Evolutionary conservation across 768 basidiomycete species (phyloP).

Genomic region (Kondoa subrosea): DNA sequence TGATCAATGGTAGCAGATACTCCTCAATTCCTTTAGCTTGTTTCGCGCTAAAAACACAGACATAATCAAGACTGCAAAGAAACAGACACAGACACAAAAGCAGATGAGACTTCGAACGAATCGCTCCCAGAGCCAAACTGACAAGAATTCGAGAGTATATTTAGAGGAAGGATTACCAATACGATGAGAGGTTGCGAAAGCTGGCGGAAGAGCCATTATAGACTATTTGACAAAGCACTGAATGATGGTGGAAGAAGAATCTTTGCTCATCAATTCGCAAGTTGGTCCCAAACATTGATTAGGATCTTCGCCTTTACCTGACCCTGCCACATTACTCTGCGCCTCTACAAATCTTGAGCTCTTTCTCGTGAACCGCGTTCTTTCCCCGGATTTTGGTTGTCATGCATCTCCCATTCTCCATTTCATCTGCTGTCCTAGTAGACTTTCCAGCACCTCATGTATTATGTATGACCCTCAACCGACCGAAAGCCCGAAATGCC

Average conservation of each 20-base stretch:
- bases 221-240: no score
- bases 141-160: background rate
- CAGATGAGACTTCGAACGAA: background rate
- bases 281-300: no score
- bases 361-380: background rate
- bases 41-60: slow-evolving; percentile 3
- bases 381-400: background rate
- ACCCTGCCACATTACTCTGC: no score
- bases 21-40: background rate
- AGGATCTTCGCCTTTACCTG: no score
- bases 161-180: background rate
- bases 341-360: no score
- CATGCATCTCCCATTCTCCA: background rate
- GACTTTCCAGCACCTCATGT: slow-evolving; percentile 15
- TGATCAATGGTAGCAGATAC: background rate
- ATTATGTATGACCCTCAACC: slow-evolving; percentile 44
- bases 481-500: slow-evolving; percentile 56
- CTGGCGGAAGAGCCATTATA: background rate
- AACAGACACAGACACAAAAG: background rate
- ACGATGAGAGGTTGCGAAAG: background rate
- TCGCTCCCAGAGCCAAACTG: background rate
- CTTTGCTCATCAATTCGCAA: no score
- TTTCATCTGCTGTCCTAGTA: slow-evolving; percentile 12
- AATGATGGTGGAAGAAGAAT: no score
- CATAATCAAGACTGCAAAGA: slow-evolving; percentile 1